Evolutionary conservation across 768 basidiomycete species (phyloP).

Genomic region (Termitomyces sp.): DNA sequence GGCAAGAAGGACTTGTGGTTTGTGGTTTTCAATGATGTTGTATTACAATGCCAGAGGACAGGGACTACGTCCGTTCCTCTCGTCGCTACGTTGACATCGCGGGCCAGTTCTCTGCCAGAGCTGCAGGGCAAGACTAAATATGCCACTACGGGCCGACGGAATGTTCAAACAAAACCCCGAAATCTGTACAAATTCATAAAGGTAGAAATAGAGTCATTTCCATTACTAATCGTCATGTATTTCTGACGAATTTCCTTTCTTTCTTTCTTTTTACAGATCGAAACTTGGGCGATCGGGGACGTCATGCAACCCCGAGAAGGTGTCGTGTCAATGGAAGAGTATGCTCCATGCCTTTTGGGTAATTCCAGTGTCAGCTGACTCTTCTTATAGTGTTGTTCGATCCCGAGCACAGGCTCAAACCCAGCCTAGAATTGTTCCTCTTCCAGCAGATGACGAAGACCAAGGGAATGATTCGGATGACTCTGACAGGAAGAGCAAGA

Average conservation of each 20-base stretch:
- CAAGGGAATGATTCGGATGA: conserved; percentile 68
- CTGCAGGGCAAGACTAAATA: conserved; percentile 81
- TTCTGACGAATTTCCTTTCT: not conserved
- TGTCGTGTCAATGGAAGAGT: conserved; percentile 91
- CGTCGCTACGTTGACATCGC: conserved; percentile 59
- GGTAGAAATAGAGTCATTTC: conserved; percentile 32
- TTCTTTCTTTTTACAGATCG: conserved; percentile 47
- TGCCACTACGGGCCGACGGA: conserved; percentile 75
- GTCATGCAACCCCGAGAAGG: conserved; percentile 74
- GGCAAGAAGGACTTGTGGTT: conserved; percentile 91
- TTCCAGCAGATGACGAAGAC: conserved; percentile 63
- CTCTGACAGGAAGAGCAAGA: conserved; percentile 86
- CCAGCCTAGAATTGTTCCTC: conserved; percentile 64
- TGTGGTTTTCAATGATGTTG: conserved; percentile 94
- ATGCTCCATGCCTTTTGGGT: conserved; percentile 25
- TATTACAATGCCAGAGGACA: conserved; percentile 84
- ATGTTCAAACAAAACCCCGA: conserved; percentile 74
- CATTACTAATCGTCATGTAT: conserved; percentile 3
- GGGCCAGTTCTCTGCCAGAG: conserved; percentile 80
- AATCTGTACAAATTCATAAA: conserved; percentile 94
- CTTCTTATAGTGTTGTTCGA: conserved; percentile 55
- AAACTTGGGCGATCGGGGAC: conserved; percentile 83
- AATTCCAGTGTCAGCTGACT: not conserved
- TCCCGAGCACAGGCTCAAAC: conserved; percentile 59
- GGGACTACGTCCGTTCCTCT: conserved; percentile 85